phyloP scores from a whole-genome alignment of 805 yeast species.

The Schwanniomyces occidentalis region DNA sequence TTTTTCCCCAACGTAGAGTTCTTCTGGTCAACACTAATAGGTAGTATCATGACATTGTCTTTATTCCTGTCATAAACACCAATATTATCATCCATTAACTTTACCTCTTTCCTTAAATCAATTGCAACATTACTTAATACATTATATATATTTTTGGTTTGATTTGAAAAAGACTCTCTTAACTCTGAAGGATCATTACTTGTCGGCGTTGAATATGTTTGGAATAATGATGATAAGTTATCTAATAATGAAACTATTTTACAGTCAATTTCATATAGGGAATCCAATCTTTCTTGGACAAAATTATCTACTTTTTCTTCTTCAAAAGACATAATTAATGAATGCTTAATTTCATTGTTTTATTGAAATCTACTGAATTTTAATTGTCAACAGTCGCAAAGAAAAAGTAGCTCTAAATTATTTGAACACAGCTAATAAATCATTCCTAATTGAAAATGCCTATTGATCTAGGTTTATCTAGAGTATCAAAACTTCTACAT shows the following conservation, averaged over 20 bases:
- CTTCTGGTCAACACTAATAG: slow-evolving; percentile 67
- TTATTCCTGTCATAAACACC: slow-evolving; percentile 48
- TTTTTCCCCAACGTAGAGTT: slow-evolving; percentile 65
- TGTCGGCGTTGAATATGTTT: slow-evolving; percentile 35
- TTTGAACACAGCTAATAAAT: too few species aligned
- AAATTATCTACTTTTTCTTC: slow-evolving; percentile 26
- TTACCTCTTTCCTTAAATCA: slow-evolving; percentile 64
- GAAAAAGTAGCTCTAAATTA: too few species aligned
- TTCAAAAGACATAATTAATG: slow-evolving; percentile 7
- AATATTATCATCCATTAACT: slow-evolving; percentile 58
- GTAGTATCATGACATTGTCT: slow-evolving; percentile 55
- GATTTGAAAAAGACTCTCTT: slow-evolving; percentile 41
- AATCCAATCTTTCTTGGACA: slow-evolving; percentile 52
- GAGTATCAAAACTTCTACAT: slow-evolving; percentile 32
- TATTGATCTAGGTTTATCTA: slow-evolving; percentile 38
- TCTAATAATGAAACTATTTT: slow-evolving; percentile 53
- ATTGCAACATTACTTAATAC: slow-evolving; percentile 60
- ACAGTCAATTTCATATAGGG: slow-evolving; percentile 53
- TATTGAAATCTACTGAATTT: too few species aligned
- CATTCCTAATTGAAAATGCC: slow-evolving; percentile 31
- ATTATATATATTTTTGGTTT: slow-evolving; percentile 50
- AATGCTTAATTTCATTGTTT: too few species aligned
- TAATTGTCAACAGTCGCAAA: too few species aligned
- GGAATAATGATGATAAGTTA: slow-evolving; percentile 47
- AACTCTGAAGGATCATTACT: slow-evolving; percentile 21